Conservation (phyloP, 495 filamentous ascomycete species). For the Delitschia confertaspora region DNA sequence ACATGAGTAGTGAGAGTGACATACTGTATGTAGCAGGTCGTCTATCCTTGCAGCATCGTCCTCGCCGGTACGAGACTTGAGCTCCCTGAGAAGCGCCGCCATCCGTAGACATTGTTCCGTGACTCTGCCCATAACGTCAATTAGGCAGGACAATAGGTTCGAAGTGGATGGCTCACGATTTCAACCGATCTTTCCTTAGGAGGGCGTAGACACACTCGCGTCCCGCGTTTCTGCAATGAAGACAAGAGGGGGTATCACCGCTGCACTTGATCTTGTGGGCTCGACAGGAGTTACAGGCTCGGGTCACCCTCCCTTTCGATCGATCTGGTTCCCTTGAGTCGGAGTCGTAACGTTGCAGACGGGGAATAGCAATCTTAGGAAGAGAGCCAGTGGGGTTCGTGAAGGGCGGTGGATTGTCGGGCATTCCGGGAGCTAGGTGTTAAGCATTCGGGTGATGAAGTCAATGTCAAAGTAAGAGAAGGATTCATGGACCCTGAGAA, state of each 20-base stretch:
- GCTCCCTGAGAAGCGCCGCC: background rate
- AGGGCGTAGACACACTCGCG: slow-evolving; percentile 17
- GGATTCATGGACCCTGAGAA: too few relatives aligned
- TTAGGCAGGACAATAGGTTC: background rate
- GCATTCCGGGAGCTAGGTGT: too few relatives aligned
- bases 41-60: slow-evolving; percentile 7
- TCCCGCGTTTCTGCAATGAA: slow-evolving; percentile 9
- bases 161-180: slow-evolving; percentile 3
- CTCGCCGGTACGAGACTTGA: background rate
- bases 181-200: slow-evolving; percentile 13
- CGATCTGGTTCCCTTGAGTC: too few relatives aligned
- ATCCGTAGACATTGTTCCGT: slow-evolving; percentile 13
- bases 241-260: slow-evolving; percentile 13
- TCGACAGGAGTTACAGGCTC: slow-evolving; percentile 15
- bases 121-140: slow-evolving; percentile 9
- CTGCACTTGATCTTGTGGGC: slow-evolving; percentile 19
- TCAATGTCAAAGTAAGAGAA: too few relatives aligned
- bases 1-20: background rate
- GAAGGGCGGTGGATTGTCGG: too few relatives aligned
- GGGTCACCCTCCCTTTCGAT: too few relatives aligned
- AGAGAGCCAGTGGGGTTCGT: too few relatives aligned
- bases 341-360: too few relatives aligned
- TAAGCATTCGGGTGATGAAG: too few relatives aligned
- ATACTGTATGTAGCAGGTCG: slow-evolving; percentile 12
- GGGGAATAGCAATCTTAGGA: too few relatives aligned